These are phyloP conservation scores for Hirschfeldia incana DNA, from an alignment of 345 rosid genomes.

Conservation along the genomic window DNA sequence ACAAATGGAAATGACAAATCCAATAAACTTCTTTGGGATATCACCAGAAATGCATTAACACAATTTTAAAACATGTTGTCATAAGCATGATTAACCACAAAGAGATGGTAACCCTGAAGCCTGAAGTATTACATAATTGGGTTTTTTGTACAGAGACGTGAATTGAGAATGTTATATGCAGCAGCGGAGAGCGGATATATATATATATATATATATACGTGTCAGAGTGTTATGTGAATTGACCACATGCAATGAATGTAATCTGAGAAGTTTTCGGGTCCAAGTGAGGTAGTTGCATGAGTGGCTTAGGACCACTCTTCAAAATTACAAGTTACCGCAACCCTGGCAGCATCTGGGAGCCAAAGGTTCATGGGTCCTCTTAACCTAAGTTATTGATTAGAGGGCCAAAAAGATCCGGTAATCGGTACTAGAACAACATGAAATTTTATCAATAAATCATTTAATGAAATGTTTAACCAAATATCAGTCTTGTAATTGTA, in stretches of 20 bases:
- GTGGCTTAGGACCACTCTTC: background rate
- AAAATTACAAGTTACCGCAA: background rate
- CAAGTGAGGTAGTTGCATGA: conserved; percentile 12
- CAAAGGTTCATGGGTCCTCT: background rate
- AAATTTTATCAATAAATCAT: background rate
- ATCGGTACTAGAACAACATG: background rate
- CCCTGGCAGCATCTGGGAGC: background rate
- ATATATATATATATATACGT: conserved; percentile 22
- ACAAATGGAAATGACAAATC: no score
- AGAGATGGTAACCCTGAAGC: background rate
- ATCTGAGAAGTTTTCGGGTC: conserved; percentile 11
- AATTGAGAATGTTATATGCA: background rate
- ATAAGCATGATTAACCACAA: no score
- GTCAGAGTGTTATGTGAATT: background rate
- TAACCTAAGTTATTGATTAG: background rate
- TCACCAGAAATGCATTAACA: no score
- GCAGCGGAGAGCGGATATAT: conserved; percentile 4
- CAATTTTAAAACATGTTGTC: no score
- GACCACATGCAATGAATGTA: conserved; percentile 32
- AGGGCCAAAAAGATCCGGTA: background rate
- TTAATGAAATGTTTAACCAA: background rate
- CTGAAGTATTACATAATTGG: background rate
- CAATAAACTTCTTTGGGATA: no score
- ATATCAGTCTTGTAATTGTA: background rate
- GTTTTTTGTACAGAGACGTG: background rate